Evolutionary conservation across 2,329 filamentous ascomycete species (phyloP).

Genomic region (Onygena corvina): DNA sequence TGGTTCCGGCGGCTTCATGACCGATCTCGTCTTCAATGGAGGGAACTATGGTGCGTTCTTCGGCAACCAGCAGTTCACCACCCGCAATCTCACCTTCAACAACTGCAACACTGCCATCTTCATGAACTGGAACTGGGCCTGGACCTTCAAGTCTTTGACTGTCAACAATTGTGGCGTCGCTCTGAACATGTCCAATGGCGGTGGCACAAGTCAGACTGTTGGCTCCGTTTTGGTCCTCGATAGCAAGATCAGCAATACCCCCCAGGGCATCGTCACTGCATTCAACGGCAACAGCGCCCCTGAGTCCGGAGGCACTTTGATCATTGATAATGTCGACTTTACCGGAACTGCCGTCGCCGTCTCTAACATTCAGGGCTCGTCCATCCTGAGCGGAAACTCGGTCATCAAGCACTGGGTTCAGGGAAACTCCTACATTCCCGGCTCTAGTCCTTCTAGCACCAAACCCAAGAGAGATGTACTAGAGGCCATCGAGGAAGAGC

Average conservation of each 20-base stretch:
- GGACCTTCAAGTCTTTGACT: slow-evolving; percentile 62
- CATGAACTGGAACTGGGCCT: slow-evolving; percentile 89
- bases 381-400: slow-evolving; percentile 56
- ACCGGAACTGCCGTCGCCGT: slow-evolving; percentile 57
- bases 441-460: neutral
- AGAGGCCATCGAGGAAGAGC: neutral
- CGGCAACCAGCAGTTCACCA: slow-evolving; percentile 79
- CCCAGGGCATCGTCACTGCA: slow-evolving; percentile 62
- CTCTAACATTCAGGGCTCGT: slow-evolving; percentile 42
- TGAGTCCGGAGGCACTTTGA: slow-evolving; percentile 64
- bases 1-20: slow-evolving; percentile 72
- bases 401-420: slow-evolving; percentile 64
- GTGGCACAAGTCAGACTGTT: slow-evolving; percentile 55
- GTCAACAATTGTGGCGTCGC: slow-evolving; percentile 67
- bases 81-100: slow-evolving; percentile 71
- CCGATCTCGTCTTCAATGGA: slow-evolving; percentile 71
- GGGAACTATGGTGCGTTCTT: slow-evolving; percentile 67
- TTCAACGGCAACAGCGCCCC: slow-evolving; percentile 53
- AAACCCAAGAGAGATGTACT: slow-evolving; percentile 9
- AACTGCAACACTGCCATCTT: slow-evolving; percentile 70
- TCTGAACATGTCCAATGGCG: slow-evolving; percentile 62
- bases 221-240: slow-evolving; percentile 78
- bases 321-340: slow-evolving; percentile 86
- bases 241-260: slow-evolving; percentile 63
- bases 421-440: slow-evolving; percentile 56